Evolutionary conservation across 1,139 yeast genomes (phyloP), one percentile per base, ranked within the genome.

Genomic region (Candida dubliniensis): DNA sequence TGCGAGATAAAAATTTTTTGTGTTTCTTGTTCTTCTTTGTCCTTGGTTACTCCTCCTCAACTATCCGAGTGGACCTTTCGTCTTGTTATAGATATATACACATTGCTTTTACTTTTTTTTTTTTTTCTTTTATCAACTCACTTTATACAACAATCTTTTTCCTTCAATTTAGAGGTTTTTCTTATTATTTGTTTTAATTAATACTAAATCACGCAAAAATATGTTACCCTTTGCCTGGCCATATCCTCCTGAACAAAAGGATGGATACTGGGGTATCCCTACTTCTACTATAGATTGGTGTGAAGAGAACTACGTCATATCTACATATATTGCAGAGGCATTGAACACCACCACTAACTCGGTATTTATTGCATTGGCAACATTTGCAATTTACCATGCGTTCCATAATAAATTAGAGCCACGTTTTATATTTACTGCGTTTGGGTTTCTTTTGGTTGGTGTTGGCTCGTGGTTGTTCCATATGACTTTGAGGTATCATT

Each of bases 391-490:
- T 35, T 68, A 69, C 52, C 82, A 87, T 38, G 84, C 89, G 4
- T 55, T 74, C 40, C 68, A 66, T 18, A 82, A 90, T 52, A 67
- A 72, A 31, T 74, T 86, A 47, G 97, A 91, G 47, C 60, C 64
- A 5, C 69, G 97, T 50, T 93, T 90, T 57, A 56, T 85, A 2
- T 68, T 87, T 41, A 80, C 87, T 12, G 83, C 89, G 10, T 53
- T 82, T 18, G 97, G 97, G 5, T 90, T 93, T 63, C 79, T 85
- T 43, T 71, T 87, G 8, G 99, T 93, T 8, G 99, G 99, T 1
- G 63, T 90, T 34, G 99, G 99, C 1, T 81, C 90, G 31, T 93
- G 97, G 95, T 69, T 89, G 55, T 93, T 93, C 70, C 99, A 93
- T 64, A 93, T 93, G 97, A 91, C 98, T 6, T 73, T 93, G 55